Evolutionary conservation across 2,329 filamentous ascomycete genomes (phyloP), one percentile per base, ranked within the genome.

Genomic region (Xylariales sp.): DNA sequence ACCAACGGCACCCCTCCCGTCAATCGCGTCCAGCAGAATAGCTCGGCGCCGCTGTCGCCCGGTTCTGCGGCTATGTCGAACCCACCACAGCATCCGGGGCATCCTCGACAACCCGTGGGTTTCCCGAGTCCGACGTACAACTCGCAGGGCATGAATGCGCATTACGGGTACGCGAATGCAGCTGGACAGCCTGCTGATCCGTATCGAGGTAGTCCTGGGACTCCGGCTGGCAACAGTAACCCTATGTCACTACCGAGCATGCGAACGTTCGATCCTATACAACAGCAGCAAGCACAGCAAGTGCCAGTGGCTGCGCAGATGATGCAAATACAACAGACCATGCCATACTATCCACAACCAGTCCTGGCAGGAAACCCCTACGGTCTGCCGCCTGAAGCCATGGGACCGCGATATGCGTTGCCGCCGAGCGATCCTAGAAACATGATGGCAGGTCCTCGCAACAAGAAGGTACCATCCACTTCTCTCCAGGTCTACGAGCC

Each of bases 391-490:
- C 58, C 65, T 9, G 68, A 73, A n/a, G 48, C 51, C 20, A 57
- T 65, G 46, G 54, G 67, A 50, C 60, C 63, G 47, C 63, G 73
- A 43, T 74, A 73, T 50, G 60, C 68, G 24, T 52, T 76, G 27
- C 65, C 71, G 22, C 62, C 65, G 6, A 67, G 68, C 38, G 74
- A 76, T 42, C 69, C 71, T 24, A 66, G 71, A 34, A 61, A 63
- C 38, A 58, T 73, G 34, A 48, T 74, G 34, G 65, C 67, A 31
- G 64, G 67, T 33, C 67, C 71, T 38, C 71, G 73, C 15, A 71
- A 76, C 29, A 80, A 79, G 52, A 80, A 79, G 73, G 76, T 78
- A 68, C 42, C 63, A n/a, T n/a, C n/a, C n/a, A n/a, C n/a, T n/a
- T n/a, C n/a, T n/a, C n/a, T n/a, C n/a, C n/a, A n/a, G n/a, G n/a